Evolutionary conservation across 1,284 basidiomycete species (phyloP).

Genomic region (Sporisorium scitamineum): DNA sequence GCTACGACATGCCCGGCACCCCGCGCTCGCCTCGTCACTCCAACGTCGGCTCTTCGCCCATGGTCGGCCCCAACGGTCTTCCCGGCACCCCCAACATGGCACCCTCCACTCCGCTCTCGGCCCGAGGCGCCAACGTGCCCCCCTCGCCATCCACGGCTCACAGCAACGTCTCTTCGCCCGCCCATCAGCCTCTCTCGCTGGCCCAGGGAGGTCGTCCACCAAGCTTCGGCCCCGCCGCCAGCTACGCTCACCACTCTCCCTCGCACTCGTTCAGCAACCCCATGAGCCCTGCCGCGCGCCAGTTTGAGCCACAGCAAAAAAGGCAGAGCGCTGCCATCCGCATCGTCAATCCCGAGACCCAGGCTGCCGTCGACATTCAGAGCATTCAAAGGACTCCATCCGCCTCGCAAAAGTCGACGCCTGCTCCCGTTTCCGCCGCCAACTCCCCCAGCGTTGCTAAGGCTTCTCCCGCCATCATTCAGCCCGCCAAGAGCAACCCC

Average conservation of each 20-base stretch:
- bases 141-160: slow-evolving; percentile 50
- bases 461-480: slow-evolving; percentile 32
- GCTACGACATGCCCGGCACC: slow-evolving; percentile 58
- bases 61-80: slow-evolving; percentile 53
- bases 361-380: slow-evolving; percentile 63
- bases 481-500: slow-evolving; percentile 54
- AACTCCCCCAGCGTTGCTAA: slow-evolving; percentile 39
- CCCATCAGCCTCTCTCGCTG: slow-evolving; percentile 50
- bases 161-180: slow-evolving; percentile 52
- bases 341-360: slow-evolving; percentile 69
- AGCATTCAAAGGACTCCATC: slow-evolving; percentile 50
- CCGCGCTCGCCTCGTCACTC: slow-evolving; percentile 62
- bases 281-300: slow-evolving; percentile 67
- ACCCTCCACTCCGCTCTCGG: slow-evolving; percentile 47
- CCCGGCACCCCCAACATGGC: slow-evolving; percentile 56
- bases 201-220: slow-evolving; percentile 44
- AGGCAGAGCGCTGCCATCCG: slow-evolving; percentile 65
- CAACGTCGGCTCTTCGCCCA: slow-evolving; percentile 57
- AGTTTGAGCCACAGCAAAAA: slow-evolving; percentile 67
- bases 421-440: slow-evolving; percentile 30
- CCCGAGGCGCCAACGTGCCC: slow-evolving; percentile 44
- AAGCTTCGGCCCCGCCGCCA: slow-evolving; percentile 43
- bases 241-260: slow-evolving; percentile 55
- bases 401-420: slow-evolving; percentile 24
- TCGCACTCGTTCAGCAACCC: slow-evolving; percentile 63